Conservation (phyloP, 768 basidiomycete species). For the Auricularia auricula-judae region DNA sequence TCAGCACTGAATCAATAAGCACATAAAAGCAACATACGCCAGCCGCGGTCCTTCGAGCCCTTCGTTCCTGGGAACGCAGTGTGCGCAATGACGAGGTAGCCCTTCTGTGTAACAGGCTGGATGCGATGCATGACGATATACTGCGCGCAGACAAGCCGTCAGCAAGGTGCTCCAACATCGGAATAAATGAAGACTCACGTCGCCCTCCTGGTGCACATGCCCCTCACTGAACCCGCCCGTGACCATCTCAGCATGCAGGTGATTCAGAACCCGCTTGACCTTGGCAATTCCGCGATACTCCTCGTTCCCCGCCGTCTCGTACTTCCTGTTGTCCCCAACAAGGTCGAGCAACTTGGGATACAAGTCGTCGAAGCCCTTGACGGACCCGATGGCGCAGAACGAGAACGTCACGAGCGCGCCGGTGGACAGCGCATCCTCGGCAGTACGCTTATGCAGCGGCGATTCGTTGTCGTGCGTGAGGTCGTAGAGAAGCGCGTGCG, state of each 20-base stretch:
- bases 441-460: conserved; percentile 76
- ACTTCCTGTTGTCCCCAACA: conserved; percentile 71
- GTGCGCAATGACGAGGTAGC: conserved; percentile 85
- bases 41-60: conserved; percentile 68
- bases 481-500: conserved; percentile 92
- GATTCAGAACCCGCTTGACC: conserved; percentile 68
- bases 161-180: conserved; percentile 27
- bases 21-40: conserved; percentile 38
- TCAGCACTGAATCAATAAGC: not conserved
- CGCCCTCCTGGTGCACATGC: conserved; percentile 90
- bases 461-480: conserved; percentile 97
- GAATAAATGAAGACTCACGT: no score
- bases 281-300: conserved; percentile 45
- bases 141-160: conserved; percentile 47
- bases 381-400: conserved; percentile 78
- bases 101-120: conserved; percentile 81
- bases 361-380: conserved; percentile 95
- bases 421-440: conserved; percentile 91
- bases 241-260: conserved; percentile 85
- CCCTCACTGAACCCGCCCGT: conserved; percentile 81
- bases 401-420: conserved; percentile 90
- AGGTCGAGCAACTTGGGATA: conserved; percentile 91
- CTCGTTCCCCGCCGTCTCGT: conserved; percentile 52
- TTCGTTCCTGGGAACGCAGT: conserved; percentile 67
- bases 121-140: conserved; percentile 92